Percentiles rank a stretch among this genome's conserved stretches.
These are phyloP conservation scores for Paramecium sonneborni DNA, from an alignment of 73 alveolate genomes.

Conservation along the genomic window DNA sequence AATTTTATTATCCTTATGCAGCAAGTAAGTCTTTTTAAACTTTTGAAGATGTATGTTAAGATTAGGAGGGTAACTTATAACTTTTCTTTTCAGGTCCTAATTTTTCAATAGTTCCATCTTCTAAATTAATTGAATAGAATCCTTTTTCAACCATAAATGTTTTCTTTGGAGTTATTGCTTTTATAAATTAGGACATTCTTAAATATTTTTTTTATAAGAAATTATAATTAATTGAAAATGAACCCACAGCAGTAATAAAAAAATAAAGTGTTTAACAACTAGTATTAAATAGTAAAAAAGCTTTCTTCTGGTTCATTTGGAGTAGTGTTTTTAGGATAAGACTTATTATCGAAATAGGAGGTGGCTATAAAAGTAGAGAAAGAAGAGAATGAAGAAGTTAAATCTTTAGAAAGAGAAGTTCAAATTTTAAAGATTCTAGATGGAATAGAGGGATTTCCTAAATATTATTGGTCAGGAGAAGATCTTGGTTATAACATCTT, in stretches of 20 bases:
- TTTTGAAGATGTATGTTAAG: background rate
- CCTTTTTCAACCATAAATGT: slow-evolving; percentile 11
- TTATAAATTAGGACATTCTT: background rate
- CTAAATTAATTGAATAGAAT: background rate
- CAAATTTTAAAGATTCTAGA: background rate
- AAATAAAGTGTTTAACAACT: too few relatives aligned
- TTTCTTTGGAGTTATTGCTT: background rate
- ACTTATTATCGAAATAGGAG: background rate
- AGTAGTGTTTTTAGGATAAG: slow-evolving; percentile 73
- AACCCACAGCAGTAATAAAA: too few relatives aligned
- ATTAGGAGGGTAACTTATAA: background rate
- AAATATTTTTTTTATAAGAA: background rate
- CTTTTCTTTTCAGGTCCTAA: background rate
- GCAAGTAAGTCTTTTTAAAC: background rate
- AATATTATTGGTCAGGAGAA: slow-evolving; percentile 16
- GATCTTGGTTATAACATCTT: slow-evolving; percentile 10
- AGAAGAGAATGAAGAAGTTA: slow-evolving; percentile 51
- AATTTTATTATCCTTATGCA: background rate
- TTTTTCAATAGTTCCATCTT: background rate
- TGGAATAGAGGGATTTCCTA: slow-evolving; percentile 11
- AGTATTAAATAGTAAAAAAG: slow-evolving; percentile 46
- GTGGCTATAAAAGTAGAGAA: slow-evolving; percentile 48
- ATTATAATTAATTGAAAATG: background rate
- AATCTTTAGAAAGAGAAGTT: slow-evolving; percentile 26
- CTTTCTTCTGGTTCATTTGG: slow-evolving; percentile 94